phyloP scores from a whole-genome alignment of 768 basidiomycete genomes.

The Suillus alpinus region DNA sequence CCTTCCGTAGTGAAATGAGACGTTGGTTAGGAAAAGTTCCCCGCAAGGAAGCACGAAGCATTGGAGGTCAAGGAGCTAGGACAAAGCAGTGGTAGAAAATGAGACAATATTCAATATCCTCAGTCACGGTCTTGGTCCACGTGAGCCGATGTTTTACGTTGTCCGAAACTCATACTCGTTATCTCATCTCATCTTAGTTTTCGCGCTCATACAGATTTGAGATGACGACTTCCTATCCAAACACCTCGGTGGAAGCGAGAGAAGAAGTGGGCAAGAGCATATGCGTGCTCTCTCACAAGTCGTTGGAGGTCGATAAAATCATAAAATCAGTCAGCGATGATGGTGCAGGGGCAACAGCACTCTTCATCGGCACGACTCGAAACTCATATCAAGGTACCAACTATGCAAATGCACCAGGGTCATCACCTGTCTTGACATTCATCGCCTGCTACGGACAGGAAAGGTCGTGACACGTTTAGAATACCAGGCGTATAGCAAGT shows the following conservation, averaged over 20 bases:
- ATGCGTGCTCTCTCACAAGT: slow-evolving; percentile 57
- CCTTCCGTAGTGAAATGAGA: neutral
- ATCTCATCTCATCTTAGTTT: neutral
- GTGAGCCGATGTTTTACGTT: neutral
- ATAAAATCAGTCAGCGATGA: slow-evolving; percentile 62
- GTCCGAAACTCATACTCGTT: neutral
- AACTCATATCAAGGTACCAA: slow-evolving; percentile 75
- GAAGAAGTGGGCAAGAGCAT: slow-evolving; percentile 20
- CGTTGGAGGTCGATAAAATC: slow-evolving; percentile 56
- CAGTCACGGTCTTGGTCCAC: neutral
- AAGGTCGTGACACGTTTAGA: slow-evolving; percentile 70
- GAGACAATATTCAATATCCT: too few relatives aligned
- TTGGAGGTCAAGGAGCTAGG: neutral
- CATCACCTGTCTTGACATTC: slow-evolving; percentile 10
- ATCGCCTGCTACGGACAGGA: slow-evolving; percentile 38
- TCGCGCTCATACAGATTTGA: neutral
- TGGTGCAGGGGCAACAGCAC: slow-evolving; percentile 65
- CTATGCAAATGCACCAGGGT: neutral
- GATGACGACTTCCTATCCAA: slow-evolving; percentile 21
- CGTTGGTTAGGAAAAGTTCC: neutral
- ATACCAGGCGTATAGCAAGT: slow-evolving; percentile 80
- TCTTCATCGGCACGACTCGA: slow-evolving; percentile 85
- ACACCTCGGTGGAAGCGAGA: slow-evolving; percentile 24
- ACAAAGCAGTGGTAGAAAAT: neutral
- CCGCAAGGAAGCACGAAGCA: neutral